phyloP scores from a whole-genome alignment of 495 filamentous ascomycete genomes.

The Penicillium pulvis region DNA sequence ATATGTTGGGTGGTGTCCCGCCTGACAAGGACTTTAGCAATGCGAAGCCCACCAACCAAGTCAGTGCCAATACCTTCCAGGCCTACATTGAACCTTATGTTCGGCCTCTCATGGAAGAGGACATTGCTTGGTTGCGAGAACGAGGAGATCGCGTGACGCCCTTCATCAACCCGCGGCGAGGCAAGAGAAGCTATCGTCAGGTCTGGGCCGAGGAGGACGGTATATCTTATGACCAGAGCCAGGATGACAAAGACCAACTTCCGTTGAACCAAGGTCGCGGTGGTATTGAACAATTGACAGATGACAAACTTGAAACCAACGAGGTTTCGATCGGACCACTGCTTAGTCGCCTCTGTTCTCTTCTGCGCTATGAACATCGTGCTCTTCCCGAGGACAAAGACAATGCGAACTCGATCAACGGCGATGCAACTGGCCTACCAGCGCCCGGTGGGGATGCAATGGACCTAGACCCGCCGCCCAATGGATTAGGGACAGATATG shows the following conservation, averaged over 20 bases:
- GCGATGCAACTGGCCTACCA: conserved; percentile 46
- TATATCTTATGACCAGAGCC: conserved; percentile 63
- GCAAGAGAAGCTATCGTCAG: conserved; percentile 82
- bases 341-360: conserved; percentile 76
- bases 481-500: conserved; percentile 27
- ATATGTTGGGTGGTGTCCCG: conserved; percentile 83
- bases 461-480: conserved; percentile 44
- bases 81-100: conserved; percentile 90
- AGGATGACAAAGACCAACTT: conserved; percentile 60
- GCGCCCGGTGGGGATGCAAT: conserved; percentile 57
- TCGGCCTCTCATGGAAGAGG: conserved; percentile 87
- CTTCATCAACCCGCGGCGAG: conserved; percentile 84
- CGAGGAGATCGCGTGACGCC: conserved; percentile 79
- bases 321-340: conserved; percentile 89
- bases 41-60: conserved; percentile 90
- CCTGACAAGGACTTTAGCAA: conserved; percentile 95
- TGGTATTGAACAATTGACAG: conserved; percentile 79
- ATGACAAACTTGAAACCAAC: conserved; percentile 81
- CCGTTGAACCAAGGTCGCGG: conserved; percentile 82
- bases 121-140: conserved; percentile 90
- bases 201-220: conserved; percentile 94
- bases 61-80: conserved; percentile 85
- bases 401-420: conserved; percentile 52
- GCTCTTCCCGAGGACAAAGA: conserved; percentile 62
- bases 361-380: conserved; percentile 81